phyloP scores from a whole-genome alignment of 1,284 basidiomycete species.

The Ustilago trichophora region DNA sequence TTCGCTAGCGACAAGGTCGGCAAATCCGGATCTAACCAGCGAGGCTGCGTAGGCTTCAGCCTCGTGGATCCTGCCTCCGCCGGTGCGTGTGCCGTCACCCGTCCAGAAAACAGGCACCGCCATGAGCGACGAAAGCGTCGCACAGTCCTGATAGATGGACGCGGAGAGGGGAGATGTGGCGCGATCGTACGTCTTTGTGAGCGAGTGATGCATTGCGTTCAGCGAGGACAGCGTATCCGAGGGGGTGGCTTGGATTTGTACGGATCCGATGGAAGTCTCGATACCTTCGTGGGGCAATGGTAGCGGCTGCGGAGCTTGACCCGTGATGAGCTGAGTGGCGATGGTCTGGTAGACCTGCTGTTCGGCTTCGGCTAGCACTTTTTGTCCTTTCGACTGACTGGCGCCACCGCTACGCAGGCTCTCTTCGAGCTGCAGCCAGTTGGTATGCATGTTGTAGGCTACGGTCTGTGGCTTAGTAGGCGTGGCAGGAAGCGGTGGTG shows the following conservation, averaged over 20 bases:
- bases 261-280: no score
- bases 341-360: slow-evolving; percentile 36
- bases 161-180: slow-evolving; percentile 43
- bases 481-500: slow-evolving; percentile 1
- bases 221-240: slow-evolving; percentile 2
- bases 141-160: slow-evolving; percentile 50
- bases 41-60: slow-evolving; percentile 65
- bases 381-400: slow-evolving; percentile 40
- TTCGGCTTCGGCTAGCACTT: slow-evolving; percentile 29
- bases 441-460: slow-evolving; percentile 29
- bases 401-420: slow-evolving; percentile 11
- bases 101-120: slow-evolving; percentile 61
- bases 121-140: slow-evolving; percentile 53
- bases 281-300: no score
- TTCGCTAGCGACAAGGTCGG: slow-evolving; percentile 65
- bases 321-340: slow-evolving; percentile 24
- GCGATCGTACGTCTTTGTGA: slow-evolving; percentile 49
- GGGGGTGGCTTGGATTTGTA: not conserved
- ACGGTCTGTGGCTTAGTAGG: slow-evolving; percentile 14
- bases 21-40: slow-evolving; percentile 57
- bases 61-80: slow-evolving; percentile 59
- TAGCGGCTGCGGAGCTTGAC: slow-evolving; percentile 15
- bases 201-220: slow-evolving; percentile 31
- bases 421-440: slow-evolving; percentile 29
- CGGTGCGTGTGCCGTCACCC: slow-evolving; percentile 50